phyloP scores from a whole-genome alignment of 2,329 filamentous ascomycete species.

The Ophioceras dolichostomum region DNA sequence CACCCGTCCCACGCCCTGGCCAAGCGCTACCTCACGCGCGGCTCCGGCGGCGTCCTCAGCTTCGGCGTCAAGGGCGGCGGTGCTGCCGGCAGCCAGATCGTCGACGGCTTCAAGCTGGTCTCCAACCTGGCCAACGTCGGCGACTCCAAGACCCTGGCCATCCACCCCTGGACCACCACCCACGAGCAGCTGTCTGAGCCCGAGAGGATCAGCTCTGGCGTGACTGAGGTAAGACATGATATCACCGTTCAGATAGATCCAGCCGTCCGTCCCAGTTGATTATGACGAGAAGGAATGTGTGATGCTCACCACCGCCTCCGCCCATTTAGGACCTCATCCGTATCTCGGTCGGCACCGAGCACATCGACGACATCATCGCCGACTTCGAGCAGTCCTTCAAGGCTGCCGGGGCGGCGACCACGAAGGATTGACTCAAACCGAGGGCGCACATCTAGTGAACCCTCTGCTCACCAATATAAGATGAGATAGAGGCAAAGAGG shows the following conservation, averaged over 20 bases:
- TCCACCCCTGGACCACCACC: constrained; percentile 91
- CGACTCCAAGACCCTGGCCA: constrained; percentile 87
- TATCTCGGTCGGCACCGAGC: constrained; percentile 89
- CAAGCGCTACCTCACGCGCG: constrained; percentile 75
- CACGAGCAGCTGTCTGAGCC: constrained; percentile 82
- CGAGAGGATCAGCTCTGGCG: constrained; percentile 70
- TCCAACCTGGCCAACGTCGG: constrained; percentile 95
- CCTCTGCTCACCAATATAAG: no score
- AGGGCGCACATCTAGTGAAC: no score
- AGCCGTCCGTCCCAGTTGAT: constrained; percentile 23
- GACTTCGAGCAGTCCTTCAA: constrained; percentile 90
- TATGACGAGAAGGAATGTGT: background rate
- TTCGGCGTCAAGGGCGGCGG: constrained; percentile 89
- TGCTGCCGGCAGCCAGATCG: constrained; percentile 71
- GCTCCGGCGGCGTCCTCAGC: constrained; percentile 82
- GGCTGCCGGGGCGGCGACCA: constrained; percentile 36
- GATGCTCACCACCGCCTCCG: background rate
- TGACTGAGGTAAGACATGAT: no score
- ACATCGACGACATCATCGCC: constrained; percentile 93
- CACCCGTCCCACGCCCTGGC: constrained; percentile 71
- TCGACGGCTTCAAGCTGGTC: constrained; percentile 90
- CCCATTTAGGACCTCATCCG: constrained; percentile 86
- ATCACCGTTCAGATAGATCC: no score
- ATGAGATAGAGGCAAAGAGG: no score
- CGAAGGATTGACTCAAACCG: no score